phyloP scores from a whole-genome alignment of 106 monocot species.

The Amphibolis antarctica region DNA sequence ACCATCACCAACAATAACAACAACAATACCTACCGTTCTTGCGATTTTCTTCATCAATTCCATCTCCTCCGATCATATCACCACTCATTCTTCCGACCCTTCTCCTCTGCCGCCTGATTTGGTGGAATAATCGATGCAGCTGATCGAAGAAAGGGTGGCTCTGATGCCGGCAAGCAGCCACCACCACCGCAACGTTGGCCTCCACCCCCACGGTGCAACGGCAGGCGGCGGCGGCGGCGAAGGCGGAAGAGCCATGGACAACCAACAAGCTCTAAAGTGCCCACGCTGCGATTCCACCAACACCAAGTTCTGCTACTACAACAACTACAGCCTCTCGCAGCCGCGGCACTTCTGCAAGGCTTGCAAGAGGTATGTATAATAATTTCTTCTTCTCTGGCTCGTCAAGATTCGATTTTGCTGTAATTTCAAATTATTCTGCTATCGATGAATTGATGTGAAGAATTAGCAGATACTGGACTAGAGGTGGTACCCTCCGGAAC shows the following conservation, averaged over 20 bases:
- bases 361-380: slow-evolving; percentile 21
- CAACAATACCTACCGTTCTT: neutral
- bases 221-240: neutral
- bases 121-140: slow-evolving; percentile 4
- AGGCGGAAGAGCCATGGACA: slow-evolving; percentile 1
- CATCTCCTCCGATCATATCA: neutral
- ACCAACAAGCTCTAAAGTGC: slow-evolving; percentile 14
- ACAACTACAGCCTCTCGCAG: slow-evolving; percentile 72
- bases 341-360: slow-evolving; percentile 74
- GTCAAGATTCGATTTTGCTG: no score
- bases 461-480: slow-evolving; percentile 11
- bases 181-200: neutral
- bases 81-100: neutral
- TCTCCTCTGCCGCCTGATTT: neutral
- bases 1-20: no score
- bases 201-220: neutral
- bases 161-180: slow-evolving; percentile 5
- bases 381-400: no score
- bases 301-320: slow-evolving; percentile 78
- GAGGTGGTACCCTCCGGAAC: slow-evolving; percentile 9
- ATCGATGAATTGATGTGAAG: no score
- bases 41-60: neutral
- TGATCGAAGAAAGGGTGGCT: slow-evolving; percentile 1
- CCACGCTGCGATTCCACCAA: slow-evolving; percentile 33
- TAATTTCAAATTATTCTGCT: no score